Evolutionary conservation across 2,329 filamentous ascomycete genomes (phyloP), one percentile per base, ranked within the genome.

Genomic region (Peltaster fructicola): DNA sequence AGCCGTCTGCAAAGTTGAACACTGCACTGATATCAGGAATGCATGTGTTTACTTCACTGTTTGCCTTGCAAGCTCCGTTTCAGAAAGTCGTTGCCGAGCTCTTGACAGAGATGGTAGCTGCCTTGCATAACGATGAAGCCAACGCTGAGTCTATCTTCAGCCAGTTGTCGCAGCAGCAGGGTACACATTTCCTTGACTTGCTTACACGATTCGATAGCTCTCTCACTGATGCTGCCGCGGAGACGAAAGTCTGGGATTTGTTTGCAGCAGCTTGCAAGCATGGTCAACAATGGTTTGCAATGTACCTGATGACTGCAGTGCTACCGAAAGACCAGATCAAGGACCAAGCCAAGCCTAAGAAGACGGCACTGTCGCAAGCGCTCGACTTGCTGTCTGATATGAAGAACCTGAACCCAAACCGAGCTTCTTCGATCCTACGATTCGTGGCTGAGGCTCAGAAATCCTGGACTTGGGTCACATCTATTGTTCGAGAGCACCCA

Each of bases 241-340:
- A 76, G 19, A 65, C 68, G 20, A 60, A 63, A 6, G 74, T 81
- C 11, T 98, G 85, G 88, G 69, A 68, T 29, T 73, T 98, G 42
- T 70, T 95, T 26, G 78, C 84, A 3, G 73, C 75, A 3, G 74
- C 95, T 22, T 68, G 98, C 31, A 76, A 77, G 36, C 84, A 81
- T 45, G 73, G 81, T 34, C 88, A 98, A 47, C 84, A 92, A 44
- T 95, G 85, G 79, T 79, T 98, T 57, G 80, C 85, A 0, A 80
- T 92, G 33, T 91, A 84, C 44, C 62, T 98, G 6, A 68, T 95
- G 18, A 93, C 82, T 5, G 88, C 84, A 12, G 75, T 73, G 43
- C 81, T 81, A 1, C 82, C 85, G 4, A 70, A 78, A 33, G 72
- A 88, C 38, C 67, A 75, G 4, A 56, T 81, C 41, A 72, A 73